Base-by-base conservation (phyloP, 2,329 filamentous ascomycete genomes). In the Aspergillus aculeatinus region DNA sequence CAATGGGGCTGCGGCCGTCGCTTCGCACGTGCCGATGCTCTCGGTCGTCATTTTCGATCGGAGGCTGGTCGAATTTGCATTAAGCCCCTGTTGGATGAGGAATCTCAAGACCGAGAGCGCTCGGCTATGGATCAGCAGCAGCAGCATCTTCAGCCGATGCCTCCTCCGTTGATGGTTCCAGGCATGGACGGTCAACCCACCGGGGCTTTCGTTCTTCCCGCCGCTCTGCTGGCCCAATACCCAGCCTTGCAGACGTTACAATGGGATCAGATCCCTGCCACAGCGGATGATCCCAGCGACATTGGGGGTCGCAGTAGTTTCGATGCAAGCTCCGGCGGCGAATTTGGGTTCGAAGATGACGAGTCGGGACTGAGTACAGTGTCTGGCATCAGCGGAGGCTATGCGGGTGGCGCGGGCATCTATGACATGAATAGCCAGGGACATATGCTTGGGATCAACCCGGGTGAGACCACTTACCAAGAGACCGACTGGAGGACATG, bases 1-100 rank as follows among this genome's bases (percentile, higher is more conserved):
- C 87, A 90, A 65, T 99, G 95, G 95, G 95, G 95, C 21, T 99
- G 95, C 68, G 92, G 92, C 3, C 86, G 95, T 62, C 86, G 93
- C 10, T 99, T 99, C 75, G 95, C 95, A 16, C 91, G 95, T 68
- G 95, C 95, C 5, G 95, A 99, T 79, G 95, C 95, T 5, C 83
- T 99, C 2, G 95, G 95, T 2, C 86, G 93, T 11, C 95, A 97
- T 78, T 99, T 99, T 81, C 85, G 95, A 56, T 96, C 92, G 2
- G 95, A 99, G 79, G 95, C 95, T 2, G 95, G 95, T 6, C 87
- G 95, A 33, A 91, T 97, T 56, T 99, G 95, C 73, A 99, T 99
- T 77, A 96, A 96, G 68, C 93, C 95, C n/a, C 80, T 99, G 12
- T 83, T 99, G 1, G 95, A 99, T 65, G 95, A 99, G 77, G 95